Percentiles rank a stretch among this genome's conserved stretches.
phyloP scores from a whole-genome alignment of 1,284 basidiomycete species.

The Naganishia albida region DNA sequence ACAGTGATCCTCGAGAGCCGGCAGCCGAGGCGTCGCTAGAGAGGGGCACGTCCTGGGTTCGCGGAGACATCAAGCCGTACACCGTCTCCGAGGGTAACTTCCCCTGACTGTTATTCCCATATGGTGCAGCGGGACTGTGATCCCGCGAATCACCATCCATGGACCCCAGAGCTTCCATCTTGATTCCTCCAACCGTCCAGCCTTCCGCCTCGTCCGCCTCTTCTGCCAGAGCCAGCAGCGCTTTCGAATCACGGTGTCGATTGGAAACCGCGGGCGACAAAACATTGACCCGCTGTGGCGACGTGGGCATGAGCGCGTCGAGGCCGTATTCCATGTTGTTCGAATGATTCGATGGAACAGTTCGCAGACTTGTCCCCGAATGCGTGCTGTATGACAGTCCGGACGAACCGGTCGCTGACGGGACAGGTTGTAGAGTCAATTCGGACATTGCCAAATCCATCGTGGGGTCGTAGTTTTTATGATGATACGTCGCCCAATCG shows the following conservation, averaged over 20 bases:
- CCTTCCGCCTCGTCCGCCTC: conserved; percentile 53
- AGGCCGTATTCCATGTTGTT: conserved; percentile 2
- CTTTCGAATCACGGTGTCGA: conserved; percentile 46
- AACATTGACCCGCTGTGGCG: conserved; percentile 13
- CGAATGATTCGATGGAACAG: conserved; percentile 12
- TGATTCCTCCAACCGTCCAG: conserved; percentile 45
- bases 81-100: conserved; percentile 3
- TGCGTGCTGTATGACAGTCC: conserved; percentile 15
- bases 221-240: conserved; percentile 51
- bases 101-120: neutral
- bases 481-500: conserved; percentile 21
- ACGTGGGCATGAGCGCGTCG: conserved; percentile 4
- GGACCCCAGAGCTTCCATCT: conserved; percentile 34
- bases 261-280: conserved; percentile 18
- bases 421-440: conserved; percentile 13
- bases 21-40: conserved; percentile 22
- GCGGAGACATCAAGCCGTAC: conserved; percentile 18
- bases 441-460: conserved; percentile 15
- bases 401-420: conserved; percentile 11
- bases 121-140: conserved; percentile 20
- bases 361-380: conserved; percentile 13
- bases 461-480: neutral
- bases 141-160: conserved; percentile 34
- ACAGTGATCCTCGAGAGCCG: conserved; percentile 12
- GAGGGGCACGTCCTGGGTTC: conserved; percentile 12